Conservation (phyloP, 495 filamentous ascomycete species). For the Aspergillus nidulans region DNA sequence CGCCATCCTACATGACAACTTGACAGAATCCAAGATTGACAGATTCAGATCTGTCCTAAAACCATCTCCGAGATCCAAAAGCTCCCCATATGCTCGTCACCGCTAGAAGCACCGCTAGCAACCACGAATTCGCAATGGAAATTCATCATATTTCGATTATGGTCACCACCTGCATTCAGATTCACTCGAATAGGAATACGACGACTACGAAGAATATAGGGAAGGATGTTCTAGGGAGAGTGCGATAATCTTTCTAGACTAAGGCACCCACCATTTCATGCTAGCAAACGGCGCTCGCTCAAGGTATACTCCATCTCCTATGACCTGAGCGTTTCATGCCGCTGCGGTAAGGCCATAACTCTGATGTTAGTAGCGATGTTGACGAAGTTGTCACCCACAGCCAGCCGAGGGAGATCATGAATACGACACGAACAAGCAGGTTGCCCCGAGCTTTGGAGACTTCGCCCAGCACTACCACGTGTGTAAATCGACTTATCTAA, state of each 20-base stretch:
- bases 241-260: constrained; percentile 57
- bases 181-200: constrained; percentile 26
- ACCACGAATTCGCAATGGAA: constrained; percentile 67
- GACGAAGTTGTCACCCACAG: constrained; percentile 69
- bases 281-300: constrained; percentile 55
- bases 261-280: constrained; percentile 53
- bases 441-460: constrained; percentile 51
- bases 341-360: constrained; percentile 40
- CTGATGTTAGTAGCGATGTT: constrained; percentile 37
- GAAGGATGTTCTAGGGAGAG: constrained; percentile 22
- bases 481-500: too few relatives aligned
- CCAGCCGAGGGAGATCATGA: constrained; percentile 54
- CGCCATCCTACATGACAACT: constrained; percentile 64
- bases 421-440: constrained; percentile 47
- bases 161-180: constrained; percentile 18
- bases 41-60: constrained; percentile 48
- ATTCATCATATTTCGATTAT: constrained; percentile 23
- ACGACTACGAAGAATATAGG: constrained; percentile 26
- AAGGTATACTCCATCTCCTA: constrained; percentile 54
- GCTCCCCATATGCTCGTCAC: constrained; percentile 69
- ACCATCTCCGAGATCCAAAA: constrained; percentile 46
- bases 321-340: constrained; percentile 42
- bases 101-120: constrained; percentile 72
- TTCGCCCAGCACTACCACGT: constrained; percentile 47
- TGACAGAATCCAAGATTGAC: constrained; percentile 56